These are phyloP conservation scores for Suillus occidentalis DNA, from an alignment of 768 basidiomycete genomes.

Conservation along the genomic window DNA sequence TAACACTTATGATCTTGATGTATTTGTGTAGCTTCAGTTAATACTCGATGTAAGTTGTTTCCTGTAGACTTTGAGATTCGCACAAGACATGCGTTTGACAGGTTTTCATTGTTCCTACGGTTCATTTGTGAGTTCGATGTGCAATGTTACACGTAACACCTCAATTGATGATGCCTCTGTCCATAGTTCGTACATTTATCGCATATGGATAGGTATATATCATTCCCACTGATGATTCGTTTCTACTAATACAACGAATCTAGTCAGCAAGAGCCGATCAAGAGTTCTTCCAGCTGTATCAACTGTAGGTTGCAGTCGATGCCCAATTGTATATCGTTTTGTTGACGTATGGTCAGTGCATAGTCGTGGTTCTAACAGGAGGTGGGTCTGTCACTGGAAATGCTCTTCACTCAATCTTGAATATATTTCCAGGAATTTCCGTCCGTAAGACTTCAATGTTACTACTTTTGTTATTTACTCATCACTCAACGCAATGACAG, in stretches of 20 bases:
- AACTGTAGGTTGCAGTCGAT: not conserved
- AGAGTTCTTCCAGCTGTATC: not conserved
- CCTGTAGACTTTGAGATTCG: not conserved
- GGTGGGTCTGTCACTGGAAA: not conserved
- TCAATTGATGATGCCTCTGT: not conserved
- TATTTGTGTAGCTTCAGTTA: not conserved
- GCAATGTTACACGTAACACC: not conserved
- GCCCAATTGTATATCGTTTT: not conserved
- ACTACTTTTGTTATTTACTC: not conserved
- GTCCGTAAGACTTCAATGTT: not conserved
- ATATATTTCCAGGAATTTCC: not conserved
- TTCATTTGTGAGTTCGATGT: not conserved
- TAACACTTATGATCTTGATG: not conserved
- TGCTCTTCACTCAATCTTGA: not conserved
- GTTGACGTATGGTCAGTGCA: not conserved
- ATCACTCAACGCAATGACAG: not conserved
- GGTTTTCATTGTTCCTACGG: not conserved
- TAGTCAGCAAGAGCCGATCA: not conserved
- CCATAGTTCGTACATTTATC: not conserved
- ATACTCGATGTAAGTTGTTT: not conserved
- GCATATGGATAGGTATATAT: conserved; percentile 1
- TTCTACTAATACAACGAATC: too few relatives aligned
- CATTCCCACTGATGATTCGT: too few relatives aligned
- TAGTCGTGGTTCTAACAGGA: not conserved
- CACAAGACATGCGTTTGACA: not conserved